Evolutionary conservation across 1,139 yeast genomes (phyloP), one percentile per base, ranked within the genome.

Genomic region (Yamadazyma atlantica): DNA sequence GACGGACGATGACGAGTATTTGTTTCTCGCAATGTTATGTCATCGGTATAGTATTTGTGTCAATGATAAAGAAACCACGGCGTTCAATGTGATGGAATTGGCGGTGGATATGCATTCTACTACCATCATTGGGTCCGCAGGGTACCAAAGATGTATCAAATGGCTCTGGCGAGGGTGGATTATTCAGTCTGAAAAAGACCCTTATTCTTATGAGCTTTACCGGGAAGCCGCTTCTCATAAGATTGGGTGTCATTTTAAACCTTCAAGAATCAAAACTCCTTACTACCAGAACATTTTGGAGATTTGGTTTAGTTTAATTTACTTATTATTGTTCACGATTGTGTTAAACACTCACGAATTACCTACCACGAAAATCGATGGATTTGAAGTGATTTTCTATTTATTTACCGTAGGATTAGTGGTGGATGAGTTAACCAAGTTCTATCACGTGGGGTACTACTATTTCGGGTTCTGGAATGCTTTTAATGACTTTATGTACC

Each of bases 111-210:
- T 82, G 76, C 96, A 88, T 52, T 79, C 87, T 9, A 83, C 92
- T 11, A 71, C 75, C 14, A 82, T 87, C 14, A 85, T 88, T 51
- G 81, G 88, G 0, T 78, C 94, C 0, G 65, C 84, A 3, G 96
- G 96, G 0, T 88, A 80, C 58, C 96, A 88, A 59, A 66, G 95
- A 41, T 86, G 96, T 64, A 76, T 86, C 54, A 81, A 82, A 49
- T 88, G 96, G 95, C 62, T 88, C 38, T 88, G 96, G 96, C 68
- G 90, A 43, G 96, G 96, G 15, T 87, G 96, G 95, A 85, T 88
- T 44, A 73, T 85, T 32, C 96, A 87, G 60, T 76, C 85, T 28
- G 75, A 79, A n/a, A 60, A 58, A 13, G 86, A 85, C 53, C 88
- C 94, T 8, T 75, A 78, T 25, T 75, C 79, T 15, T 88, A 84